Conservation (phyloP, 257 asterid species). For the Oldenlandia corymbosa region DNA sequence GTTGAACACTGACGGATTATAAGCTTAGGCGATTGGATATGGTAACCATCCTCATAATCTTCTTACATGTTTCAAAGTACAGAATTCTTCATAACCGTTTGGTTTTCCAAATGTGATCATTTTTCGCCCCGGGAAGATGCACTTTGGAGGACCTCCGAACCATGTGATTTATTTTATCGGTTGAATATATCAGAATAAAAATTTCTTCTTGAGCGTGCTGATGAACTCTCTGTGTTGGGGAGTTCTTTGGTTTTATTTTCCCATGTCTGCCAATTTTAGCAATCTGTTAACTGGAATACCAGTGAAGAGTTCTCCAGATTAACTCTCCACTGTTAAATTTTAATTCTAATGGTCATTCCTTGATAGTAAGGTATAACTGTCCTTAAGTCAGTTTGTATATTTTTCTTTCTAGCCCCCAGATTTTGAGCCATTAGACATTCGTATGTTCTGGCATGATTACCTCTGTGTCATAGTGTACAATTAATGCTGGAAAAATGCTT, state of each 20-base stretch:
- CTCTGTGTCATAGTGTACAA: not conserved
- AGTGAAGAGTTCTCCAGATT: too few species aligned
- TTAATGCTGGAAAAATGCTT: constrained; percentile 11
- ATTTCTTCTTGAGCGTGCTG: not conserved
- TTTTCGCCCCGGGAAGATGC: too few species aligned
- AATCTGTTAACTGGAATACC: too few species aligned
- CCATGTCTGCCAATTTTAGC: too few species aligned
- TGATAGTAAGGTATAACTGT: not conserved
- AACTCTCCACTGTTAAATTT: too few species aligned
- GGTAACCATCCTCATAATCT: not conserved
- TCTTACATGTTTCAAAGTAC: not conserved
- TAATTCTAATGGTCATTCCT: constrained; percentile 1
- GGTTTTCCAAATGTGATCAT: too few species aligned
- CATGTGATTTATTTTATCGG: too few species aligned
- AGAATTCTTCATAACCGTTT: not conserved
- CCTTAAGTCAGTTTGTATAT: not conserved
- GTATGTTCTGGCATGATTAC: not conserved
- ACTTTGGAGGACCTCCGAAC: too few species aligned
- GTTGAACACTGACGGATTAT: not conserved
- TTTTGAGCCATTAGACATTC: too few species aligned
- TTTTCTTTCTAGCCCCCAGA: too few species aligned
- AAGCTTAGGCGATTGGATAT: not conserved
- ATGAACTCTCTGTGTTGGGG: not conserved
- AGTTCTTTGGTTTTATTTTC: too few species aligned
- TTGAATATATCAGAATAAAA: not conserved